Conservation (phyloP, 208 protist genomes). For the Wallacemonas sp. region DNA sequence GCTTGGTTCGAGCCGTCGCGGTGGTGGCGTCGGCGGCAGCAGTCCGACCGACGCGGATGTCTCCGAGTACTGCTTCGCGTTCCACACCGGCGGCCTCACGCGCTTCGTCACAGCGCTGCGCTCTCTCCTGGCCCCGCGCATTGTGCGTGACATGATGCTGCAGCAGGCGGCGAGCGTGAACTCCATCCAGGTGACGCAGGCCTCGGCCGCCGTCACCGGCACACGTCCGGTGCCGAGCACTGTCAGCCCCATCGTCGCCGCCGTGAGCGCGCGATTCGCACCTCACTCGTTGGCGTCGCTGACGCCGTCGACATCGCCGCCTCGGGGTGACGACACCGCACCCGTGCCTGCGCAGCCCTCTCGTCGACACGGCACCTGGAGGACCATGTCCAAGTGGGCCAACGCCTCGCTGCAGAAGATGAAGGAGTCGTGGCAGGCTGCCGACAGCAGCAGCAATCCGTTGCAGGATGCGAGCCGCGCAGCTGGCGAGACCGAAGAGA, state of each 20-base stretch:
- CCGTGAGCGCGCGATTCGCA: no score
- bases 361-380: constrained; percentile 1
- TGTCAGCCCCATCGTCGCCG: no score
- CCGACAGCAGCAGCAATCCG: not conserved
- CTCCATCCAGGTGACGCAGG: constrained; percentile 11
- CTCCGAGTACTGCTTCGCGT: constrained; percentile 25
- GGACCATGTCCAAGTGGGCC: constrained; percentile 10
- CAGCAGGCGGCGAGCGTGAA: constrained; percentile 11
- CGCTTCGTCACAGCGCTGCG: constrained; percentile 14
- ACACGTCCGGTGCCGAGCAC: no score
- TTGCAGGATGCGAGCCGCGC: not conserved
- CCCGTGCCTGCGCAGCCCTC: not conserved
- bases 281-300: no score
- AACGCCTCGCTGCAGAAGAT: constrained; percentile 14
- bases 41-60: not conserved
- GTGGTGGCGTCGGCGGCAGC: not conserved
- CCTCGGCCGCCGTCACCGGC: not conserved
- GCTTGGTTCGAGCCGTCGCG: no score
- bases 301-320: no score
- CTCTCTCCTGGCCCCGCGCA: not conserved
- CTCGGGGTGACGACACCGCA: no score
- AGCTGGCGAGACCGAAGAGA: not conserved
- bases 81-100: constrained; percentile 39
- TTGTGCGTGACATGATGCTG: constrained; percentile 18
- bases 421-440: constrained; percentile 9